Percentiles rank a stretch among this genome's conserved stretches.
phyloP scores from a whole-genome alignment of 345 rosid genomes.

The Eucalyptus tenuipes region DNA sequence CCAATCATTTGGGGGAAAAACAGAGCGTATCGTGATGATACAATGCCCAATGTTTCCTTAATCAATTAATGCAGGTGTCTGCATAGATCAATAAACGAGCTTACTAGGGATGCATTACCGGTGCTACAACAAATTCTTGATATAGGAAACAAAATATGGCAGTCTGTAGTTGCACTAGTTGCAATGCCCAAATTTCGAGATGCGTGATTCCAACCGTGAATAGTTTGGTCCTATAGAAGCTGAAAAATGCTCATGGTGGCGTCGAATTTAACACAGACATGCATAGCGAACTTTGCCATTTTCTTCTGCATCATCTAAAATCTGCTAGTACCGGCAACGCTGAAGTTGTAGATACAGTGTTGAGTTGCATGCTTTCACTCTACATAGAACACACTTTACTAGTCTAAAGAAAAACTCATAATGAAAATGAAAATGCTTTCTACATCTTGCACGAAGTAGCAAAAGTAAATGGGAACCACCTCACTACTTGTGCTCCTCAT shows the following conservation, averaged over 20 bases:
- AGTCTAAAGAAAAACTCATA: background rate
- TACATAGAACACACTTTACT: background rate
- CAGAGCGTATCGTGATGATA: background rate
- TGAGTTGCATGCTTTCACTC: background rate
- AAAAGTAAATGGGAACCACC: background rate
- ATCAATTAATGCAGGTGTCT: no score
- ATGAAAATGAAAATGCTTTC: background rate
- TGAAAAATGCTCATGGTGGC: background rate
- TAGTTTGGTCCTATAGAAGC: background rate
- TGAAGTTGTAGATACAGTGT: no score
- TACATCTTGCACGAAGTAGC: background rate
- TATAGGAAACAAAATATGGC: background rate
- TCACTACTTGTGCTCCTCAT: background rate
- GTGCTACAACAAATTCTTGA: background rate
- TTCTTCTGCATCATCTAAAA: no score
- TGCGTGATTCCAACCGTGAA: background rate
- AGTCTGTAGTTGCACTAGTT: background rate
- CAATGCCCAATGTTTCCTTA: background rate
- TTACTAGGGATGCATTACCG: background rate
- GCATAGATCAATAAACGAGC: background rate
- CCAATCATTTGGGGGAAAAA: background rate
- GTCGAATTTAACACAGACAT: rapidly evolving
- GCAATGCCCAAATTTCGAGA: background rate
- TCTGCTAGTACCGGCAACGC: no score
- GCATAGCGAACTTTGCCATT: background rate